Base-by-base conservation (phyloP, 2,329 filamentous ascomycete species). In the Fusarium verrucosum region DNA sequence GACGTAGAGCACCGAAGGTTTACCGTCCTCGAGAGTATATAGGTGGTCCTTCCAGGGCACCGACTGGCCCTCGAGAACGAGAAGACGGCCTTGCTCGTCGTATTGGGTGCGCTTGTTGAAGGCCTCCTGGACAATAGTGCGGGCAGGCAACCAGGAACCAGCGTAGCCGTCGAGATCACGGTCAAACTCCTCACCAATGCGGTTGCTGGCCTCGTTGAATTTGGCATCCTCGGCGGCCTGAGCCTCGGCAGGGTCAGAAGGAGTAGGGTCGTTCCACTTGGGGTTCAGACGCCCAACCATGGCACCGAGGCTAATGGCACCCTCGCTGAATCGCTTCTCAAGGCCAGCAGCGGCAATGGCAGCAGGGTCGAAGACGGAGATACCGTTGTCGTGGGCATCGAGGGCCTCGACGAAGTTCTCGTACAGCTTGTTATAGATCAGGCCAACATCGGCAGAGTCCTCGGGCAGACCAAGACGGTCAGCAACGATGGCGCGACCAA, bases 1-100 rank as follows among this genome's bases (percentile, higher is more conserved):
- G 14, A 97, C 94, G 74, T 97, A 98, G 46, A 94, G 83, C 5
- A 94, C 88, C 70, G 74, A 73, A 9, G 75, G 68, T 17, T 87
- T 85, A 36, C 87, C 80, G 19, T 77, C 84, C 79, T 99, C 95
- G 25, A 98, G 85, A 17, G 85, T 88, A 80, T 97, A 98, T 17
- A 99, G 84, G 77, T 99, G 95, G 73, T 98, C 94, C 77, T 96
- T 95, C 95, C 95, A 98, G 3, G 94, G 94, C 60, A 94, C 91
- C 57, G 90, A 88, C 74, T 91, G 88, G 32, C 82, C 82, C 65
- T 90, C 86, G 54, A 99, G 85, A 23, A 97, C 89, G 72, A 98
- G 83, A 59, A 98, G 87, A 63, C 92, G 88, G 54, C 94, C 94
- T 66, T 89, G 81, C 10, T 88, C 73, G 75, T 97, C 91, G 73